These are phyloP conservation scores for Aspergillus bridgeri DNA, from an alignment of 495 filamentous ascomycete species.

Conservation along the genomic window DNA sequence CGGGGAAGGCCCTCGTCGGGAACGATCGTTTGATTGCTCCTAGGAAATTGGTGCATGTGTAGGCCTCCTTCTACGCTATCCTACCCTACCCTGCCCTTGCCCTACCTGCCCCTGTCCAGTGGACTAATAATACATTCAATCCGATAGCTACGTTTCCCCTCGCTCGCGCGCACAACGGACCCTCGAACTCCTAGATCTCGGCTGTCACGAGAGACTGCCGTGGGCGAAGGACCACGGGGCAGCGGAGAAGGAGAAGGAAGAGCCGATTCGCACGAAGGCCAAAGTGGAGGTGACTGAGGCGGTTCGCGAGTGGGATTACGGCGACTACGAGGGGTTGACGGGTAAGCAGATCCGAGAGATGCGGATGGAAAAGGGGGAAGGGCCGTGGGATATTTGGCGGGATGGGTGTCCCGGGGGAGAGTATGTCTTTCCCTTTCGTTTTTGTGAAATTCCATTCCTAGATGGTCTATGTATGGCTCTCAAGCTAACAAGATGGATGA, in stretches of 20 bases:
- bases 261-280: slow-evolving; percentile 48
- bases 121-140: no score
- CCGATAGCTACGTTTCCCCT: slow-evolving; percentile 74
- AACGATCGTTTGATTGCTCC: slow-evolving; percentile 84
- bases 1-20: slow-evolving; percentile 79
- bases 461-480: neutral
- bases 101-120: neutral
- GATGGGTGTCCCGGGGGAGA: slow-evolving; percentile 74
- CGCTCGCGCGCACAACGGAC: slow-evolving; percentile 82
- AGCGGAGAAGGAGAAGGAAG: slow-evolving; percentile 34
- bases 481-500: neutral
- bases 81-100: neutral
- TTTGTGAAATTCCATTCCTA: neutral
- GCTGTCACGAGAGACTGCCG: slow-evolving; percentile 49
- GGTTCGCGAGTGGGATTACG: slow-evolving; percentile 94
- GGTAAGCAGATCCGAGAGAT: slow-evolving; percentile 62
- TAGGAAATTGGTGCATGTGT: slow-evolving; percentile 73
- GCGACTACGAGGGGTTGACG: slow-evolving; percentile 89
- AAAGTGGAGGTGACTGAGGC: slow-evolving; percentile 68
- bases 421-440: slow-evolving; percentile 34
- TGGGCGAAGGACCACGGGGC: slow-evolving; percentile 50
- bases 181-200: slow-evolving; percentile 72
- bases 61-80: slow-evolving; percentile 15
- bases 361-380: slow-evolving; percentile 38
- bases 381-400: slow-evolving; percentile 76